Base-by-base conservation (phyloP, 441 rosid genomes). In the Francoa sonchifolia region DNA sequence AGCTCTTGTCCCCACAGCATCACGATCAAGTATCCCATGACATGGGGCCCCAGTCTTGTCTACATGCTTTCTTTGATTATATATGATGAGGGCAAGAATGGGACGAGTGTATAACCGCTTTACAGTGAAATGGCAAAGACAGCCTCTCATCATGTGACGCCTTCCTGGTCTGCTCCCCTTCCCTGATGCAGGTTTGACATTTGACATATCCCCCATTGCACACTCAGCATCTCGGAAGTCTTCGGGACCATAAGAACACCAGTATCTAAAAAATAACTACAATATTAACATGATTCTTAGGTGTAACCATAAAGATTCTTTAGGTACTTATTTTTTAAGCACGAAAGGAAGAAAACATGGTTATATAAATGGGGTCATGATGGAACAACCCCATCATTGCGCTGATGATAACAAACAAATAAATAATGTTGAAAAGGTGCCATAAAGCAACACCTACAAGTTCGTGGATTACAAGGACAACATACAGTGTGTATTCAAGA, bases 231-330 rank as follows among this genome's bases (percentile, higher is more conserved):
- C 65, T 25, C 80, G 58, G 48, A 58, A 67, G 50, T 74, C 77
- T 47, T 74, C 81, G 39, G 77, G 72, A 16, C 81, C 81, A 44
- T 65, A 74, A 6, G 77, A 74, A 41, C 81, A 74, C 77, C 81
- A 74, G 34, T 74, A 74, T 54, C 81, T 74, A 62, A 48, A 54
- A 48, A 40, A 37, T 27, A 42, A 44, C 13, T 29, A 42, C 4
- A 39, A 40, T 2, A 52, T 22, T n/a, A n/a, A n/a, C n/a, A n/a
- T n/a, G n/a, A n/a, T 16, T 30, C 9, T 30, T 30, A 30, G 33
- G 12, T 9, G 33, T 26, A 0, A 26, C 1, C 3, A 3, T n/a
- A n/a, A n/a, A n/a, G n/a, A n/a, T n/a, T n/a, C n/a, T n/a, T n/a
- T n/a, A n/a, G n/a, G n/a, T n/a, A n/a, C n/a, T n/a, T n/a, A n/a